Base-by-base conservation (phyloP, 495 filamentous ascomycete species). In the Echria macrotheca region DNA sequence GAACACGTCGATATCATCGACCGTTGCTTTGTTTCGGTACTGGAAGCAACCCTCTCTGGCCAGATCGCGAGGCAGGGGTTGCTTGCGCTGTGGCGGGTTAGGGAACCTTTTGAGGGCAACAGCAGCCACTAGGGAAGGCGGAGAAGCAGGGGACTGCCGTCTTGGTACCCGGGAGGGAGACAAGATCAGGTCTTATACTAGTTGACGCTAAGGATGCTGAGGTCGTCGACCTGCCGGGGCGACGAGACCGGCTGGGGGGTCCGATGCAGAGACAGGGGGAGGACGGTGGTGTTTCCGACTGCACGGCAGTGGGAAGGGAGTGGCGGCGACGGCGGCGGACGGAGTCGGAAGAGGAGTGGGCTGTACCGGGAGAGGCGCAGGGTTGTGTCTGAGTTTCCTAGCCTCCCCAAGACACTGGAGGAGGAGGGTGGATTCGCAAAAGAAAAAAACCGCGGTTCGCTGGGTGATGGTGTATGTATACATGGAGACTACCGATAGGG, bases 401-500 rank as follows among this genome's bases (percentile, higher is more conserved):
- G 38, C 47, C 45, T 37, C 25, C 36, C 48, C 46, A 58, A 48
- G 50, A 49, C 54, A 51, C 42, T 26, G 42, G 42, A n/a, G n/a
- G n/a, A n/a, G 41, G 51, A 46, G 28, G 25, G 44, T 44, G 44
- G 31, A 42, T 42, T 54, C 23, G 54, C 29, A 36, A 26, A 43
- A 44, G 35, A 41, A 45, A 31, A 45, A 31, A 39, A 43, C 23
- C 24, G 41, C 45, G 44, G 32, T 39, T 45, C 49, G 44, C 28
- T 12, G 52, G 43, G 38, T 19, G 46, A 42, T 54, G 56, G 40
- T 53, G 52, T 58, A 40, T 48, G 33, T 39, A 39, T 48, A 61
- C 39, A 59, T 56, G 47, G 52, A 55, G 43, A 36, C 51, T 58
- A 55, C 60, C 35, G 52, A 53, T 46, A 48, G 36, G 57, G 46